Evolutionary conservation across 805 yeast genomes (phyloP).

Genomic region (Wickerhamomyces chaumierensis): DNA sequence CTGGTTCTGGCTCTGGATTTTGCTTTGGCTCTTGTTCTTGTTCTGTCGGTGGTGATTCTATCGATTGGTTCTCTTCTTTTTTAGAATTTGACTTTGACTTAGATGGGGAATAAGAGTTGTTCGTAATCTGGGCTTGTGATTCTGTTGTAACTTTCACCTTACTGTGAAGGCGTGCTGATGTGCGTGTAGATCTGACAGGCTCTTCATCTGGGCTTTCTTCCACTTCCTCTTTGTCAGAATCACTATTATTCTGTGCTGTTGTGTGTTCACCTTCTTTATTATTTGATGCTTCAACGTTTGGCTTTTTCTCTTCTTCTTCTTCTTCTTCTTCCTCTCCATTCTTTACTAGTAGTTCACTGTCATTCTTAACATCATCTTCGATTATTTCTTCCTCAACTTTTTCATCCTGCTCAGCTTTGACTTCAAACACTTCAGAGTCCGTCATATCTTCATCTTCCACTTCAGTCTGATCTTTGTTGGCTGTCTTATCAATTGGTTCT

Average conservation of each 20-base stretch:
- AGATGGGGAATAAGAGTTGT: no score
- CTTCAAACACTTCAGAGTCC: background rate
- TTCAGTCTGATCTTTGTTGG: conserved; percentile 1
- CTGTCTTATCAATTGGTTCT: background rate
- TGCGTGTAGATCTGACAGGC: background rate
- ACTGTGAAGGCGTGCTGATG: background rate
- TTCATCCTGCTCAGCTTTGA: conserved; percentile 1
- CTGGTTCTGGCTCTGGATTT: background rate
- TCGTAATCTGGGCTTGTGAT: no score
- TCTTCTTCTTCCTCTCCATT: background rate
- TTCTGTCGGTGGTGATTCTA: background rate
- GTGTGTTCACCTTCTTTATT: no score
- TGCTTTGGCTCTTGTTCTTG: conserved; percentile 4
- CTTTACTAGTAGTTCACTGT: background rate
- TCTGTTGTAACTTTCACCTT: no score
- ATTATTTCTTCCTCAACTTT: conserved; percentile 8
- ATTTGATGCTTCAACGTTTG: no score
- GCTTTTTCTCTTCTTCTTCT: background rate
- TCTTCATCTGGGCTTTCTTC: conserved; percentile 5
- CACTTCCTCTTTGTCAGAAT: conserved; percentile 6
- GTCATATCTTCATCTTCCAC: conserved; percentile 8
- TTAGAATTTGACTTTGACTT: no score
- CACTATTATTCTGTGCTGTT: conserved; percentile 1
- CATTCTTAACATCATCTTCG: conserved; percentile 5
- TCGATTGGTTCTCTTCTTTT: no score